Percentiles rank a stretch among this genome's conserved stretches.
Conservation (phyloP, 495 filamentous ascomycete genomes). For the Penicillium malachiteum region DNA sequence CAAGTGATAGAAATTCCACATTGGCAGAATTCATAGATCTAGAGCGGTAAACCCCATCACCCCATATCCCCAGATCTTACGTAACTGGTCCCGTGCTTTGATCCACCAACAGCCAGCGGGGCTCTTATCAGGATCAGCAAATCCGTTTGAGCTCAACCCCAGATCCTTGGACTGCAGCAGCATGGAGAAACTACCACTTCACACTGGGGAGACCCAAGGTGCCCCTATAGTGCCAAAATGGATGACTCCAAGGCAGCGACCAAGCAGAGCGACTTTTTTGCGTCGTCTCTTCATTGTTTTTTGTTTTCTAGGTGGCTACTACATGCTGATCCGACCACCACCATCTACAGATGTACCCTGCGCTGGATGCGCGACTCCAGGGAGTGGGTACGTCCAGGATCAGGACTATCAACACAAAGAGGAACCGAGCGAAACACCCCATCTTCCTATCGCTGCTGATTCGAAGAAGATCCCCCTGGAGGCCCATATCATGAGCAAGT, state of each 20-base stretch:
- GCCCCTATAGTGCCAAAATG: background rate
- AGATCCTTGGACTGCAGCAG: conserved; percentile 1
- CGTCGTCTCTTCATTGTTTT: conserved; percentile 1
- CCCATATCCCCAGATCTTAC: background rate
- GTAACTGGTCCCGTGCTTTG: background rate
- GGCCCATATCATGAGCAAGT: conserved; percentile 93
- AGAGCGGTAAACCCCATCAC: background rate
- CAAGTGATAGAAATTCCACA: too few relatives aligned
- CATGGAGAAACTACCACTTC: conserved; percentile 29
- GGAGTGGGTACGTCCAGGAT: too few relatives aligned
- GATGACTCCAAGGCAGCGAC: background rate
- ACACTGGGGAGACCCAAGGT: conserved; percentile 16
- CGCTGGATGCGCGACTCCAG: background rate
- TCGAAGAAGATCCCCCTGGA: conserved; percentile 69
- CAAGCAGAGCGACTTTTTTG: background rate
- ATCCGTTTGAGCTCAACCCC: background rate
- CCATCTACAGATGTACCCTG: background rate
- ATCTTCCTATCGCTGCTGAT: background rate
- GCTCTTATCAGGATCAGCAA: conserved; percentile 3
- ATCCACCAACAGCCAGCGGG: background rate
- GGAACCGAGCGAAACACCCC: background rate
- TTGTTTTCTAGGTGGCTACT: background rate
- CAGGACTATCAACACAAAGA: background rate
- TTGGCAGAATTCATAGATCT: too few relatives aligned
- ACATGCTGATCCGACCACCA: background rate